phyloP scores from a whole-genome alignment of 2,329 filamentous ascomycete species.

The Pseudogymnoascus sp. region DNA sequence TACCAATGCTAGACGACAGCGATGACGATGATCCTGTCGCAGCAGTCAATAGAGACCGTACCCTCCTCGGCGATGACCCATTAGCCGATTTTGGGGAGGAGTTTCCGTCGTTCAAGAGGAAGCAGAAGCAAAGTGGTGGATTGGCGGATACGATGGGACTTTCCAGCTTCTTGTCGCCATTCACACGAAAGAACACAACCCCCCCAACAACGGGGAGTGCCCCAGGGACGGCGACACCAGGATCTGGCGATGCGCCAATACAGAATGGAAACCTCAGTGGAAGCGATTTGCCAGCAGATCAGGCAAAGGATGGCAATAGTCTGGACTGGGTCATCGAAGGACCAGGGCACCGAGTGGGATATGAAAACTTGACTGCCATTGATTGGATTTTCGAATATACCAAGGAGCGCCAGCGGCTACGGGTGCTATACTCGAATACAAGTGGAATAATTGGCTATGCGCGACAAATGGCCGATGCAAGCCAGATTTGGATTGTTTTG shows the following conservation, averaged over 20 bases:
- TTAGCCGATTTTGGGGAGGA: slow-evolving; percentile 42
- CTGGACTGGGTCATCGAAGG: slow-evolving; percentile 87
- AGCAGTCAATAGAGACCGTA: slow-evolving; percentile 23
- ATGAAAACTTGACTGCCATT: slow-evolving; percentile 93
- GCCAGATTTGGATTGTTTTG: slow-evolving; percentile 86
- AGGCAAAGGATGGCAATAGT: slow-evolving; percentile 40
- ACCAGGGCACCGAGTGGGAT: slow-evolving; percentile 80
- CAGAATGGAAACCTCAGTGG: slow-evolving; percentile 17
- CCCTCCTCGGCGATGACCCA: slow-evolving; percentile 49
- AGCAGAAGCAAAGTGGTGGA: slow-evolving; percentile 38
- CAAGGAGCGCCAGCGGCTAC: slow-evolving; percentile 82
- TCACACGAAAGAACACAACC: slow-evolving; percentile 19
- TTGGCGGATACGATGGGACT: background rate
- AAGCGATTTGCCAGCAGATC: slow-evolving; percentile 13
- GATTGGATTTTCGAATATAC: slow-evolving; percentile 99
- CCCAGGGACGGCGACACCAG: slow-evolving; percentile 20
- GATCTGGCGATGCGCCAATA: slow-evolving; percentile 13
- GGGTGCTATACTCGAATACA: slow-evolving; percentile 63
- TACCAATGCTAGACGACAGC: slow-evolving; percentile 33
- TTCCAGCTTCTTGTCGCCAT: slow-evolving; percentile 23
- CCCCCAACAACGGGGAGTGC: slow-evolving; percentile 22
- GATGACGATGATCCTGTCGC: slow-evolving; percentile 31
- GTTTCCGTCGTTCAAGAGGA: slow-evolving; percentile 64
- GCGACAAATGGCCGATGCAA: slow-evolving; percentile 69
- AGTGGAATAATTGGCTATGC: slow-evolving; percentile 66